Percentiles rank a stretch among this genome's conserved stretches.
phyloP scores from a whole-genome alignment of 495 filamentous ascomycete genomes.

The Lentithecium fluviatile region DNA sequence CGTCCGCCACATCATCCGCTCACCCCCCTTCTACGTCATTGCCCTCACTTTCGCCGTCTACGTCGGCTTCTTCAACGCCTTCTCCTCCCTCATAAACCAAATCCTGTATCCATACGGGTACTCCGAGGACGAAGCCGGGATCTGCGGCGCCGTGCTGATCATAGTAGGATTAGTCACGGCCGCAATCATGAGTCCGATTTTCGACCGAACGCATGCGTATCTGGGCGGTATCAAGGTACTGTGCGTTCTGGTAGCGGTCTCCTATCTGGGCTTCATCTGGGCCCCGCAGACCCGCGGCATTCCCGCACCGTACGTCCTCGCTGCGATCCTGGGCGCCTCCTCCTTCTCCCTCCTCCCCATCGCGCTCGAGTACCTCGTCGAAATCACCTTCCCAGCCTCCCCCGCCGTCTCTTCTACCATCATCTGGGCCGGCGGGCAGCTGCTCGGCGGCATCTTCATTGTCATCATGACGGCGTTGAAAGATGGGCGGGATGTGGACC shows the following conservation, averaged over 20 bases:
- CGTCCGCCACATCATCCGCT: slow-evolving; percentile 37
- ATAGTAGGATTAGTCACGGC: slow-evolving; percentile 76
- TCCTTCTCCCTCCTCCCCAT: slow-evolving; percentile 81
- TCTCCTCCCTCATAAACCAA: slow-evolving; percentile 86
- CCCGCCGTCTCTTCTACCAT: slow-evolving; percentile 82
- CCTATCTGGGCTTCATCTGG: slow-evolving; percentile 77
- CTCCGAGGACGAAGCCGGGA: slow-evolving; percentile 77
- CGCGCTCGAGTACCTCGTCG: slow-evolving; percentile 80
- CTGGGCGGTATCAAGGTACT: slow-evolving; percentile 70
- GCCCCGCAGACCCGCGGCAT: slow-evolving; percentile 69
- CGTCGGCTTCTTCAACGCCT: slow-evolving; percentile 89
- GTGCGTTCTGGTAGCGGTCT: slow-evolving; percentile 70
- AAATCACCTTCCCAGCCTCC: slow-evolving; percentile 82
- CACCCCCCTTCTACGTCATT: slow-evolving; percentile 72
- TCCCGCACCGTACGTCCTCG: slow-evolving; percentile 68
- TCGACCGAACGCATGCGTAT: slow-evolving; percentile 81
- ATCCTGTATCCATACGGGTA: slow-evolving; percentile 82
- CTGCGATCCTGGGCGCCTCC: slow-evolving; percentile 69
- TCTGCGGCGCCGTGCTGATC: slow-evolving; percentile 88
- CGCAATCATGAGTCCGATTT: slow-evolving; percentile 73
- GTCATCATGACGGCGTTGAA: slow-evolving; percentile 77
- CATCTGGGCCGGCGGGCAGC: slow-evolving; percentile 79
- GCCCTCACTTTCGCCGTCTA: slow-evolving; percentile 76
- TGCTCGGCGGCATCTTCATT: slow-evolving; percentile 80
- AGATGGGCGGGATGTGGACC: slow-evolving; percentile 38